Conservation (phyloP, 164 flowering plant species). For the Protea cynaroides region DNA sequence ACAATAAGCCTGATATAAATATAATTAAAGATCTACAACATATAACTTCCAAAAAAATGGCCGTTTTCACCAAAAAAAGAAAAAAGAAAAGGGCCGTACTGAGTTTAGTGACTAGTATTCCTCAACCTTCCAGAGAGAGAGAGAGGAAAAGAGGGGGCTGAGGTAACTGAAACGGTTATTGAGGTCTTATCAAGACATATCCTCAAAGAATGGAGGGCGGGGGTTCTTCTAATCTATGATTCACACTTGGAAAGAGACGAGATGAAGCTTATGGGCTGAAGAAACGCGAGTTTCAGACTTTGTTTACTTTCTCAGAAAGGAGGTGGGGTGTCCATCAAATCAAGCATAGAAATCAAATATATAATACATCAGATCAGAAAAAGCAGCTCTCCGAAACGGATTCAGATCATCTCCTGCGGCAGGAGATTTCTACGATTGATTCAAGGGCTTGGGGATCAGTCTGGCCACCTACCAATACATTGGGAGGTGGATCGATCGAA, state of each 20-base stretch:
- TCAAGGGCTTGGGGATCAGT: too few relatives aligned
- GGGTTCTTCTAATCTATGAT: background rate
- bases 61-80: too few relatives aligned
- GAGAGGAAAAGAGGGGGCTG: conserved; percentile 9
- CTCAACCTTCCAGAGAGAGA: background rate
- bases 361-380: background rate
- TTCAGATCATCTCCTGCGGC: too few relatives aligned
- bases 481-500: too few relatives aligned
- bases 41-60: too few relatives aligned
- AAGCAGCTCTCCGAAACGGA: background rate
- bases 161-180: conserved; percentile 44
- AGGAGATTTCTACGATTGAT: too few relatives aligned
- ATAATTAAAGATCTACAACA: too few relatives aligned
- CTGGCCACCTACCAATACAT: too few relatives aligned
- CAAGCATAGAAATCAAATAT: conserved; percentile 11
- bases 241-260: conserved; percentile 15
- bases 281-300: conserved; percentile 7
- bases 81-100: too few relatives aligned
- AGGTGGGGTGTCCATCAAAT: too few relatives aligned
- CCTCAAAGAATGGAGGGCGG: conserved; percentile 2
- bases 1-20: background rate
- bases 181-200: background rate
- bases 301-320: conserved; percentile 22
- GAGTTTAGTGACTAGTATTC: too few relatives aligned
- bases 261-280: conserved; percentile 20